Percentiles rank a stretch among this genome's conserved stretches.
phyloP scores from a whole-genome alignment of 2,329 filamentous ascomycete species.

The Colletotrichum cuscutae region DNA sequence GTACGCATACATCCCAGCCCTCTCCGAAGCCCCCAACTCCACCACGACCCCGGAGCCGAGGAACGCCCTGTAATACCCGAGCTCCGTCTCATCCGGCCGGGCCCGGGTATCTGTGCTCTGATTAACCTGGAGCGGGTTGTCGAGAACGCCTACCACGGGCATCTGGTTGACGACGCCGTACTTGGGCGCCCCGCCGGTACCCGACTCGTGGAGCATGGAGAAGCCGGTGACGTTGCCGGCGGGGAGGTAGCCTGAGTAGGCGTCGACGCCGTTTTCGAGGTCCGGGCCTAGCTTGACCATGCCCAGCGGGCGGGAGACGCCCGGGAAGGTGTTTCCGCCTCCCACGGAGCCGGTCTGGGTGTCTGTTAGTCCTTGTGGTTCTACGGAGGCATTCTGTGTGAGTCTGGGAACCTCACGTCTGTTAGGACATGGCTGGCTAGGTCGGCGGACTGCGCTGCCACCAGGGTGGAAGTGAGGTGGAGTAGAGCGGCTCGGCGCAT shows the following conservation, averaged over 20 bases:
- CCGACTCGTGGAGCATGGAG: conserved; percentile 73
- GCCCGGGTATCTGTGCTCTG: conserved; percentile 65
- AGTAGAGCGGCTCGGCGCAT: conserved; percentile 12
- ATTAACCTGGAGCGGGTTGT: conserved; percentile 59
- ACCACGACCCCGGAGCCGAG: conserved; percentile 66
- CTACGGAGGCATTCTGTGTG: neutral
- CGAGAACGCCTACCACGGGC: conserved; percentile 60
- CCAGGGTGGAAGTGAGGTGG: conserved; percentile 14
- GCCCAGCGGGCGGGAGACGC: conserved; percentile 58
- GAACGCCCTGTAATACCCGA: conserved; percentile 70
- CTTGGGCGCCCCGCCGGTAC: conserved; percentile 76
- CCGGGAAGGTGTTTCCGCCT: conserved; percentile 62
- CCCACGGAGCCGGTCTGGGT: conserved; percentile 56
- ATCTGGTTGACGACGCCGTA: conserved; percentile 74
- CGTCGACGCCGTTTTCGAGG: conserved; percentile 58
- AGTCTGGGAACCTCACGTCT: conserved; percentile 40
- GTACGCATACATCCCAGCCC: conserved; percentile 71
- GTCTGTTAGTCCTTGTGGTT: conserved; percentile 5
- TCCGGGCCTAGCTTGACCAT: conserved; percentile 63
- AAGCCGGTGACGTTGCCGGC: conserved; percentile 67
- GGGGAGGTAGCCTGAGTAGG: conserved; percentile 63
- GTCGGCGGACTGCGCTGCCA: conserved; percentile 36
- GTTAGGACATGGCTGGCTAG: conserved; percentile 48
- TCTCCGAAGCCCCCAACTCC: conserved; percentile 66
- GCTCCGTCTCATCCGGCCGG: conserved; percentile 59